These are phyloP conservation scores for Starmerella asiatica DNA, from an alignment of 805 yeast species.

Conservation along the genomic window DNA sequence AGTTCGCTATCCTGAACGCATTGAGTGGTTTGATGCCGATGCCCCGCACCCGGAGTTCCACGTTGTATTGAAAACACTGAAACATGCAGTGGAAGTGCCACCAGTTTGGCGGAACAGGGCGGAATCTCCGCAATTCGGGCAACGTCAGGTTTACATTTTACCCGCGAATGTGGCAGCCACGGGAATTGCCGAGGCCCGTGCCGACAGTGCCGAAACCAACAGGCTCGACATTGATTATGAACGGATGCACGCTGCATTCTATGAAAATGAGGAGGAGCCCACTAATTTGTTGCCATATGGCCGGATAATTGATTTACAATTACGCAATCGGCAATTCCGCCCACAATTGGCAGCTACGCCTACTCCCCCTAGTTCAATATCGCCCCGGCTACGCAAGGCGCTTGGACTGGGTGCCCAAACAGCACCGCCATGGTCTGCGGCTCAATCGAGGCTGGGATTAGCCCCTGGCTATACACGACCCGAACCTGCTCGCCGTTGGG, in stretches of 20 bases:
- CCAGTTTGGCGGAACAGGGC: conserved; percentile 69
- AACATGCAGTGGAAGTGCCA: conserved; percentile 66
- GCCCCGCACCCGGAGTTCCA: conserved; percentile 62
- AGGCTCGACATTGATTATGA: conserved; percentile 73
- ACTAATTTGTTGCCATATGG: conserved; percentile 65
- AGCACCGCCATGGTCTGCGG: conserved; percentile 69
- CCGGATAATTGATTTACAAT: conserved; percentile 36
- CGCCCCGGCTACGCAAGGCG: conserved; percentile 50
- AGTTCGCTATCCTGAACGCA: conserved; percentile 50
- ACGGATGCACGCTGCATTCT: conserved; percentile 72
- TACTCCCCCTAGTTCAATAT: conserved; percentile 48
- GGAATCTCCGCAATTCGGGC: conserved; percentile 36
- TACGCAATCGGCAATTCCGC: conserved; percentile 1
- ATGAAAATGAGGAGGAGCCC: conserved; percentile 43
- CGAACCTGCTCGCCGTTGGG: conserved; percentile 5
- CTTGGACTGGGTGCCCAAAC: conserved; percentile 47
- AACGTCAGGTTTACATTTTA: conserved; percentile 54
- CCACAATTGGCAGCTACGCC: conserved; percentile 25
- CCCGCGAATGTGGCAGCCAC: conserved; percentile 71
- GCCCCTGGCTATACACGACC: conserved; percentile 62
- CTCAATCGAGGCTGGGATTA: conserved; percentile 57
- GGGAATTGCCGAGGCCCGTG: conserved; percentile 49
- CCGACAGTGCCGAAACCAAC: conserved; percentile 45
- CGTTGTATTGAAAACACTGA: conserved; percentile 48
- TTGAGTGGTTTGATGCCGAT: conserved; percentile 82